A percentile compares a stretch with the other conserved stretches of the same genome.
Conservation (phyloP, 2,329 filamentous ascomycete species). For the Botryotinia convoluta region DNA sequence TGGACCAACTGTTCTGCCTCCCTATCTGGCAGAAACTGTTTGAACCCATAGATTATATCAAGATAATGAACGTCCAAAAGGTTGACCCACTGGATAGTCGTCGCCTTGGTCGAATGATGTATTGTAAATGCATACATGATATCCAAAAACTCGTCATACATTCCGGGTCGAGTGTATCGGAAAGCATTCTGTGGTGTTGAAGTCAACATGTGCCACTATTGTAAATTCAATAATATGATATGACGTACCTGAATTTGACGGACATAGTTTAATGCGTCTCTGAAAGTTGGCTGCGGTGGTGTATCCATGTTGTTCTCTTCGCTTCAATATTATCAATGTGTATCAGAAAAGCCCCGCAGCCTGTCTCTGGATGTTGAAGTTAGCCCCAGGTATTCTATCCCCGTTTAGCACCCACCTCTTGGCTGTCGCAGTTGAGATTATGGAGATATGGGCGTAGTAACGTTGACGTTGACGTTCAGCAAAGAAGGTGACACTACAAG, state of each 20-base stretch:
- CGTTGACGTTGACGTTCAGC: neutral
- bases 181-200: neutral
- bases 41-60: neutral
- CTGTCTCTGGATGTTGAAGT: neutral
- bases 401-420: no score
- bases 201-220: neutral
- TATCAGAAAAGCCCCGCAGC: rapidly evolving
- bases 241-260: neutral
- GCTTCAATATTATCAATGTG: neutral
- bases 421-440: neutral
- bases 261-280: neutral
- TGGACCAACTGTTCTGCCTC: neutral
- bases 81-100: neutral
- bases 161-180: neutral
- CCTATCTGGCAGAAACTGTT: rapidly evolving
- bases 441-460: neutral
- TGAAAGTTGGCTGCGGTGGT: neutral
- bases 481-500: neutral
- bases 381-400: neutral
- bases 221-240: neutral
- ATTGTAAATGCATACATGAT: rapidly evolving
- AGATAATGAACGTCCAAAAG: neutral
- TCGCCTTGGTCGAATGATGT: no score
- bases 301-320: neutral
- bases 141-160: rapidly evolving